These are phyloP conservation scores for Rhodotorula taiwanensis DNA, from an alignment of 768 basidiomycete genomes.

Conservation along the genomic window DNA sequence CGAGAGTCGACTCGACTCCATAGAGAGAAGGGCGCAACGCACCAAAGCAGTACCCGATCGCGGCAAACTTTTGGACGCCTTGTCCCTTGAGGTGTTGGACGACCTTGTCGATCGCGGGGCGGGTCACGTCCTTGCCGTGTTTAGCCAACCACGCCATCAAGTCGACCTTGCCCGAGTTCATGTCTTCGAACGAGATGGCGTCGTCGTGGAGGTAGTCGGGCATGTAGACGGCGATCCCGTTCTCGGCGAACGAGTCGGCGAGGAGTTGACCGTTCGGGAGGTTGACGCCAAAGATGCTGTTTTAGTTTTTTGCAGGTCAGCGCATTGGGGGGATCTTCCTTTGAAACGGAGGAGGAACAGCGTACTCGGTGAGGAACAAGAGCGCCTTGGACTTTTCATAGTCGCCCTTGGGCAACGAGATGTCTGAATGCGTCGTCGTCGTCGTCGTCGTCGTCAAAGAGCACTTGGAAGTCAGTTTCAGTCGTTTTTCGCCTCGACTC, in stretches of 20 bases:
- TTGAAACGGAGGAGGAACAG: background rate
- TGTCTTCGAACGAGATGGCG: constrained; percentile 40
- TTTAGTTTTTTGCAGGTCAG: background rate
- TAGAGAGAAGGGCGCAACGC: constrained; percentile 56
- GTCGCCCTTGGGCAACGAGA: constrained; percentile 51
- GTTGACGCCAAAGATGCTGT: constrained; percentile 31
- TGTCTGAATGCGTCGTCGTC: constrained; percentile 39
- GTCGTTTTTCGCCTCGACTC: no score
- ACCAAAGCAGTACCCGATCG: constrained; percentile 58
- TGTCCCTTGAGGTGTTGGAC: constrained; percentile 55
- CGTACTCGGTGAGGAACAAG: constrained; percentile 51
- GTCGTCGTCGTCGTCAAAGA: no score
- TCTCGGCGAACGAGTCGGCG: constrained; percentile 40
- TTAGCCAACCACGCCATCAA: constrained; percentile 49
- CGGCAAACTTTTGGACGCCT: constrained; percentile 57
- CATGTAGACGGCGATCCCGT: constrained; percentile 35
- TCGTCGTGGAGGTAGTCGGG: constrained; percentile 45
- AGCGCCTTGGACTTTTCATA: constrained; percentile 54
- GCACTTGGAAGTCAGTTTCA: no score
- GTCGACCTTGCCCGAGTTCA: constrained; percentile 47
- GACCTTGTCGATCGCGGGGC: constrained; percentile 55
- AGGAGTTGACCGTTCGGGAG: constrained; percentile 34
- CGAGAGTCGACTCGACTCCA: background rate
- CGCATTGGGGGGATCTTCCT: background rate
- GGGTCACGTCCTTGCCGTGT: constrained; percentile 48